Base-by-base conservation (phyloP, 176 grass and related monocot species). In the Triticum dicoccoides region DNA sequence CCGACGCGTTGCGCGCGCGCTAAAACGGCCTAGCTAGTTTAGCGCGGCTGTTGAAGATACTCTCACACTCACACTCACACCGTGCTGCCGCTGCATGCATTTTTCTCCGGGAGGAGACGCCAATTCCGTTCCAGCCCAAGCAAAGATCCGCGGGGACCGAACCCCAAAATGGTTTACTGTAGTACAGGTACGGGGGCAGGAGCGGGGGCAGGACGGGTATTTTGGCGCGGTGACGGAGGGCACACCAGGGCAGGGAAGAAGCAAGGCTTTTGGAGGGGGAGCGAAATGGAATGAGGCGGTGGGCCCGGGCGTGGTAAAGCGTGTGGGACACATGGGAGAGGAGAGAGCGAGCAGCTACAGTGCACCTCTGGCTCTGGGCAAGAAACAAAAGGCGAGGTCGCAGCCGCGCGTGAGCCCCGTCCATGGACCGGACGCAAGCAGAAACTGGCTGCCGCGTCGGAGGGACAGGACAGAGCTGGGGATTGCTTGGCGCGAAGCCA, bases 321-420 rank as follows among this genome's bases (percentile, higher is more conserved):
- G 69, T 71, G 89, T 84, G 81, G 85, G 89, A 63, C 81, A 76
- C 58, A 80, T 75, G 66, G 62, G 54, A 21, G 69, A 1, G 62
- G 54, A 21, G 69, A 1, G 47, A 13, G 3, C 0, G 73, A 79
- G 8, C 35, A 37, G 49, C 49, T 76, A 90, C 89, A 87, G 76
- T 84, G 49, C 8, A 24, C 2, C 2, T 39, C 8, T 9, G 9
- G 9, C 4, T 62, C 15, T 56, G 14, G 13, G 49, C 49, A 52
- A 52, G 1, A 52, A 17, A 52, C 49, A 52, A 52, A 52, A 52
- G 49, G 45, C 45, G 45, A 49, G 45, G 12, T 5, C 13, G 45
- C 45, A 49, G 45, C 14, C 2, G 0, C 61, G 34, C 45, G 5
- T 87, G 61, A 61, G 32, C 81, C 20, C 56, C 5, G 27, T 44